These are phyloP conservation scores for Saccharum hybrid DNA, from an alignment of 202 grass and related monocot genomes.

Conservation along the genomic window DNA sequence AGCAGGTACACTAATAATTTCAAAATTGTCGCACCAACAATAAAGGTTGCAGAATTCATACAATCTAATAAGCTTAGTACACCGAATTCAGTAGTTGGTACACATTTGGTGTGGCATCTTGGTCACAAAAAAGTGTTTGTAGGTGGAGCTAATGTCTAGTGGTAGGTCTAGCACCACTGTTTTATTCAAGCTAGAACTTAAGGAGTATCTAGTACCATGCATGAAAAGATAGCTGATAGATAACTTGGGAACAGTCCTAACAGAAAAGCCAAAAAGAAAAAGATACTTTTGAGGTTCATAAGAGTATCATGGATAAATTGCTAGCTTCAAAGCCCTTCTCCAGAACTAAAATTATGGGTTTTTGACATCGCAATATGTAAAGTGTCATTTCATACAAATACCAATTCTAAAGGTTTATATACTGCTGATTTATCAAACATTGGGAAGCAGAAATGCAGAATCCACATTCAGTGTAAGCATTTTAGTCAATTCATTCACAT, in stretches of 20 bases:
- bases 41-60: slow-evolving; percentile 26
- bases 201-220: neutral
- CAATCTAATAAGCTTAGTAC: slow-evolving; percentile 20
- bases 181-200: neutral
- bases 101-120: slow-evolving; percentile 18
- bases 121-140: slow-evolving; percentile 11
- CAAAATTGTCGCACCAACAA: slow-evolving; percentile 1
- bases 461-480: too few relatives aligned
- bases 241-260: neutral
- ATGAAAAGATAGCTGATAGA: neutral
- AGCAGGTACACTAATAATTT: neutral
- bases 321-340: too few relatives aligned
- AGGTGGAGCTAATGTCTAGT: neutral
- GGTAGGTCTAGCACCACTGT: slow-evolving; percentile 12
- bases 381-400: too few relatives aligned
- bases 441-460: too few relatives aligned
- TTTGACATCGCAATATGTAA: too few relatives aligned
- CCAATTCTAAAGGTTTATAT: too few relatives aligned
- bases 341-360: too few relatives aligned
- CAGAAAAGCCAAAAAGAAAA: neutral
- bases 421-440: too few relatives aligned
- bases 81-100: neutral
- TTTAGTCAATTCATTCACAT: too few relatives aligned
- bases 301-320: too few relatives aligned
- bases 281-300: too few relatives aligned